These are phyloP conservation scores for Symbiodinium natans DNA, from an alignment of 73 alveolate genomes.

Conservation along the genomic window DNA sequence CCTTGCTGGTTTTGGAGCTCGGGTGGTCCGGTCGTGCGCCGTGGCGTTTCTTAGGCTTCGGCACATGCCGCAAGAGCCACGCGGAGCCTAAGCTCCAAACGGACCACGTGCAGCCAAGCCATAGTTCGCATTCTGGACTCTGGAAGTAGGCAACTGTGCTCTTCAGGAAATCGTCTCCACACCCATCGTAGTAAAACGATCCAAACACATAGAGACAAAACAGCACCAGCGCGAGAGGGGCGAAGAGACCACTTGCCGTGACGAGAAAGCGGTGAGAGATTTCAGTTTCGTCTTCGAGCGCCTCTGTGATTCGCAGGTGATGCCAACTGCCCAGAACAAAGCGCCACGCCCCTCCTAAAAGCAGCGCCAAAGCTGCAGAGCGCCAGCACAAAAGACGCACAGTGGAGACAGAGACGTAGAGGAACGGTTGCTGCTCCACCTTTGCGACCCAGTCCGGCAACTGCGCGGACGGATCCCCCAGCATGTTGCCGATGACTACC, in stretches of 20 bases:
- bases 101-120: not conserved
- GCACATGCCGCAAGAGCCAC: not conserved
- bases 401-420: not conserved
- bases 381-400: not conserved
- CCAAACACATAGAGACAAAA: not conserved
- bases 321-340: not conserved
- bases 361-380: not conserved
- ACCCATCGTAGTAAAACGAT: not conserved
- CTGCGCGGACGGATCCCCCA: not conserved
- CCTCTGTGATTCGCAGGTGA: not conserved
- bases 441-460: constrained; percentile 6
- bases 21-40: too few species aligned
- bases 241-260: not conserved
- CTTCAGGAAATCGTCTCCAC: not conserved
- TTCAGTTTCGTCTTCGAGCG: not conserved
- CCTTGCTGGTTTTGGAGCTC: too few species aligned
- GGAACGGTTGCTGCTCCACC: constrained; percentile 7
- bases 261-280: not conserved
- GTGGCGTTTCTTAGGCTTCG: not conserved
- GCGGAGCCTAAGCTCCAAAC: not conserved
- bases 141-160: not conserved
- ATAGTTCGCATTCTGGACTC: not conserved
- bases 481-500: not conserved
- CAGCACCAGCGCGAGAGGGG: not conserved
- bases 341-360: too few species aligned